phyloP scores from a whole-genome alignment of 352 stramenopile genomes.

The Globisporangium parvum region DNA sequence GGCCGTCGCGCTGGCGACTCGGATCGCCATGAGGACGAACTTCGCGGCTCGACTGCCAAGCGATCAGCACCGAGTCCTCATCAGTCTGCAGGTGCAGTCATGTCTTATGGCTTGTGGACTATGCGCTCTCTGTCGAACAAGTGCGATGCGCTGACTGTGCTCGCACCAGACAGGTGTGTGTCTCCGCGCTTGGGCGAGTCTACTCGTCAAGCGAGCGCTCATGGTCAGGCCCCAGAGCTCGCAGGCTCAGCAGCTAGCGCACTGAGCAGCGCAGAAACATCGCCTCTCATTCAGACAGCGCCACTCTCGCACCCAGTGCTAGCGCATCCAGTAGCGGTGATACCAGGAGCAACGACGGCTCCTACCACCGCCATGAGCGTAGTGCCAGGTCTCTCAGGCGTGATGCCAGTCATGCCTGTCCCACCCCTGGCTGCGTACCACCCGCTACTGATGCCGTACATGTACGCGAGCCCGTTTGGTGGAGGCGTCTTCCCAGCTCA shows the following conservation, averaged over 20 bases:
- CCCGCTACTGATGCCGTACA: slow-evolving; percentile 1
- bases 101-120: no score
- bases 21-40: no score
- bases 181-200: not conserved
- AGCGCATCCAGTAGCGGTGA: no score
- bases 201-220: not conserved
- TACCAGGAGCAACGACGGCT: not conserved
- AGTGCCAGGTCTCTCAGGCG: not conserved
- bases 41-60: no score
- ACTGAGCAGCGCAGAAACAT: not conserved
- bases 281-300: no score
- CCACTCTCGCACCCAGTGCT: not conserved
- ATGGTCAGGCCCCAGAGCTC: not conserved
- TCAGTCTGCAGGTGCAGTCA: no score
- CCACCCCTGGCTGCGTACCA: not conserved
- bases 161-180: not conserved
- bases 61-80: no score
- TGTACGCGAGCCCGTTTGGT: slow-evolving; percentile 1
- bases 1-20: not conserved
- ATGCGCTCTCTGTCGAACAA: not conserved
- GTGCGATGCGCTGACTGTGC: slow-evolving; percentile 1
- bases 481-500: not conserved
- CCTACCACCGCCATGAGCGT: not conserved
- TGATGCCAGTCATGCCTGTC: slow-evolving; percentile 3
- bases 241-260: not conserved